Evolutionary conservation across 2,329 filamentous ascomycete genomes (phyloP), one percentile per base, ranked within the genome.

Genomic region (Scytalidium sp.): DNA sequence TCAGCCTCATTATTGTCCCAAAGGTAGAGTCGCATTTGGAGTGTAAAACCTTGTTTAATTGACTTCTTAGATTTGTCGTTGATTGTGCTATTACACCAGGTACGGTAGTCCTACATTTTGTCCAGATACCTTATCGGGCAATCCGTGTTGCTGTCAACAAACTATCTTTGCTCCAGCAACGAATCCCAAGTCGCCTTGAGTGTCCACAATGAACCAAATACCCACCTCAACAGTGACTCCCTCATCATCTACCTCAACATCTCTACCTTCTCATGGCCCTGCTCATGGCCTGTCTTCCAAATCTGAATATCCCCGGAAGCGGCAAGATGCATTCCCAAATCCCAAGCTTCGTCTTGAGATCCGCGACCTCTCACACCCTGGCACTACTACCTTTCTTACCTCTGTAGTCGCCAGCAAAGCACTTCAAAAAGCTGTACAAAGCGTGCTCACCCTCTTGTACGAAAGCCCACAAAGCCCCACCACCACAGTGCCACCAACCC

Each of bases 401-500:
- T 72, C 83, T 36, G 71, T 90, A 55, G 79, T 88, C 63, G 78
- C 85, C 47, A 71, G 81, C 32, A 70, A 75, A 17, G 79, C 85
- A 46, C 73, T 96, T 41, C 70, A 80, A 46, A 68, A 72, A 11
- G 83, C 87, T 50, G 79, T 92, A 25, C 67, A 77, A 45, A 79
- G 80, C 54, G 90, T 97, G 15, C 78, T 94, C 44, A 72, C 74
- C 23, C 78, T 84, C 21, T 83, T 97, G 23, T 97, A 97, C 67
- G 59, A 63, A 41, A 68, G 70, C n/a, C 71, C 74, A 43, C 57
- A 61, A 3, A 67, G 70, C 52, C 62, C 65, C 21, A 64, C 67
- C 42, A 75, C 74, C 29, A 57, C 56, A 19, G 47, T 57, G 7
- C 80, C 81, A 39, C 75, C 81, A n/a, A 94, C 90, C 9, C 87